Evolutionary conservation across 2,329 filamentous ascomycete species (phyloP).

Genomic region (Pleoardoris graminearum): DNA sequence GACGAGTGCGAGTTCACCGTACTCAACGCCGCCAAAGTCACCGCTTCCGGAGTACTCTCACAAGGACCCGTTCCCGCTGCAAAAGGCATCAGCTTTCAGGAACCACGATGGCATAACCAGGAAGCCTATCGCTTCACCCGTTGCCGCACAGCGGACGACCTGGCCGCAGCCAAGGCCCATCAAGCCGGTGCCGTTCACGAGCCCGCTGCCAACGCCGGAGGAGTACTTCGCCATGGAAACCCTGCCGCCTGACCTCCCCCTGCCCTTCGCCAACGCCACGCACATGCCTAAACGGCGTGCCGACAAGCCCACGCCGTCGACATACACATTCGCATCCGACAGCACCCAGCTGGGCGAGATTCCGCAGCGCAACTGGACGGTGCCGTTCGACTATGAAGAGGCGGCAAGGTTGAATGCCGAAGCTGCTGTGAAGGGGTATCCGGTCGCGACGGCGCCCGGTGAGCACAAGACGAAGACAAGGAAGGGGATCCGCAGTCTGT

Average conservation of each 20-base stretch:
- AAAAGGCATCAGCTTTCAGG: conserved; percentile 9
- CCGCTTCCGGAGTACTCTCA: conserved; percentile 20
- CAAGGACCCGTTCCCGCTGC: conserved; percentile 17
- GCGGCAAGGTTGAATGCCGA: conserved; percentile 48
- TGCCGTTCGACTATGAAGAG: conserved; percentile 48
- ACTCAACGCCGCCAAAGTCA: conserved; percentile 22
- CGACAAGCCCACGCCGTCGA: conserved; percentile 45
- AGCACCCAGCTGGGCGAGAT: conserved; percentile 56
- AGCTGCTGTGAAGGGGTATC: conserved; percentile 27
- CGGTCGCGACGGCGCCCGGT: conserved; percentile 10
- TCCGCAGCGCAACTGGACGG: conserved; percentile 50
- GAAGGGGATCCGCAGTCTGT: conserved; percentile 29
- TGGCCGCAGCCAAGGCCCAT: conserved; percentile 26
- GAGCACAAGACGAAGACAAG: conserved; percentile 17
- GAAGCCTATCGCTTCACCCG: conserved; percentile 28
- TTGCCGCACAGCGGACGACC: conserved; percentile 25
- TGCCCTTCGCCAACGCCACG: conserved; percentile 15
- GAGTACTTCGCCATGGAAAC: conserved; percentile 13
- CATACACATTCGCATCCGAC: conserved; percentile 50
- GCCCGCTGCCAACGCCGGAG: conserved; percentile 5
- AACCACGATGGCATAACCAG: conserved; percentile 6
- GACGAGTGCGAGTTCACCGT: conserved; percentile 24
- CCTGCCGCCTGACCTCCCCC: conserved; percentile 19
- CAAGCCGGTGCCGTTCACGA: conserved; percentile 11
- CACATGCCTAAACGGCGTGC: conserved; percentile 26